Evolutionary conservation across 2,329 filamentous ascomycete genomes (phyloP).

Genomic region (Botrytis paeoniae): DNA sequence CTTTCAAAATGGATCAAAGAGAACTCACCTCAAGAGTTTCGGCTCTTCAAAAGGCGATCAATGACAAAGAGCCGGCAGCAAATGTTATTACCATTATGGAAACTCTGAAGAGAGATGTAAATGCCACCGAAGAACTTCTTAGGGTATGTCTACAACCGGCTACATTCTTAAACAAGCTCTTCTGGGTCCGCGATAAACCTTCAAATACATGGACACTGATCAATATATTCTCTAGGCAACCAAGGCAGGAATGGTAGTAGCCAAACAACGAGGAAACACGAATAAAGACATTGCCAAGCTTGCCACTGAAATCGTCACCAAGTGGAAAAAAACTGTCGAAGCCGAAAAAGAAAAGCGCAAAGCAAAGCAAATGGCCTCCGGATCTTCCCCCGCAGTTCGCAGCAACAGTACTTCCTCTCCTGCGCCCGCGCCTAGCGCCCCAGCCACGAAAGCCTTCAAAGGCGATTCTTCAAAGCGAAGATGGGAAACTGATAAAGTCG

Average conservation of each 20-base stretch:
- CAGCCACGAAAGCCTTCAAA: constrained; percentile 49
- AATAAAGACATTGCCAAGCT: constrained; percentile 78
- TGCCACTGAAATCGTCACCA: constrained; percentile 78
- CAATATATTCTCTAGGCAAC: constrained; percentile 55
- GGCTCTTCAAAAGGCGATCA: constrained; percentile 74
- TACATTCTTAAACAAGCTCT: constrained; percentile 26
- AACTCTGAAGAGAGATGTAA: constrained; percentile 74
- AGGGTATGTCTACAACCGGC: constrained; percentile 54
- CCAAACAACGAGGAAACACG: constrained; percentile 71
- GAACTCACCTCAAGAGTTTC: constrained; percentile 35
- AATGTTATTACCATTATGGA: constrained; percentile 73
- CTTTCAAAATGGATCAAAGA: constrained; percentile 33
- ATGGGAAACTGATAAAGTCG: constrained; percentile 76
- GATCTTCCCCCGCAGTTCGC: constrained; percentile 29
- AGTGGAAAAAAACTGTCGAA: constrained; percentile 81
- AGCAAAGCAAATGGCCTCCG: constrained; percentile 23
- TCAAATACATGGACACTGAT: constrained; percentile 6
- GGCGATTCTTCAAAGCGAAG: constrained; percentile 76
- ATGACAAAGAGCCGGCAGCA: constrained; percentile 68
- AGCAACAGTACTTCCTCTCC: constrained; percentile 30
- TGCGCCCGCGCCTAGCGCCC: constrained; percentile 40
- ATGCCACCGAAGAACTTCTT: constrained; percentile 84
- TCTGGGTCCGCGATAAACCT: not conserved
- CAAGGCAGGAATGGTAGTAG: constrained; percentile 86
- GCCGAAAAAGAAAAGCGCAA: constrained; percentile 55